phyloP scores from a whole-genome alignment of 2,329 filamentous ascomycete genomes.

The Arthrobotrys musiformis region DNA sequence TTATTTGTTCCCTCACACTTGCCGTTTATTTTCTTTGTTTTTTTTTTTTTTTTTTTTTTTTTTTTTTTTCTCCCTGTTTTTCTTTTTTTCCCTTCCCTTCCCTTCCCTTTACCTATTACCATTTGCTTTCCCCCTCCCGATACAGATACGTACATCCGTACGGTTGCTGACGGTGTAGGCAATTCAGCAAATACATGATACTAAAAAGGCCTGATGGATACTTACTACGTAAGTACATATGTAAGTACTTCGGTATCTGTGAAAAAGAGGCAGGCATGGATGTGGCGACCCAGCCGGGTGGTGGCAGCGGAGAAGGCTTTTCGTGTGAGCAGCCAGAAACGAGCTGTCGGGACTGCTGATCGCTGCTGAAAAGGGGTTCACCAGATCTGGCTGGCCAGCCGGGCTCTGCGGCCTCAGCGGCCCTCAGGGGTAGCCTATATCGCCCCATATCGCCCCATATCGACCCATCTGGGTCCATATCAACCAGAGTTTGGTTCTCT shows the following conservation, averaged over 20 bases:
- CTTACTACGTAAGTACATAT: too few relatives aligned
- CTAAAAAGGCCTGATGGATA: too few relatives aligned
- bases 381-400: constrained; percentile 38
- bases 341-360: constrained; percentile 55
- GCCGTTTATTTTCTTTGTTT: too few relatives aligned
- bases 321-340: constrained; percentile 51
- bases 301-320: constrained; percentile 56
- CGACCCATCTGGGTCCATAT: not conserved
- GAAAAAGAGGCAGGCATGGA: not conserved
- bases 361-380: constrained; percentile 55
- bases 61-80: too few relatives aligned
- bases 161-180: too few relatives aligned
- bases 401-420: constrained; percentile 17
- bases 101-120: too few relatives aligned
- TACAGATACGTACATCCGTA: not conserved
- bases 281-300: constrained; percentile 46
- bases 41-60: too few relatives aligned
- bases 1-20: not conserved
- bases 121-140: too few relatives aligned
- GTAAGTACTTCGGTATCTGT: not conserved
- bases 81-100: too few relatives aligned
- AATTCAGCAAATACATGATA: too few relatives aligned
- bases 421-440: not conserved
- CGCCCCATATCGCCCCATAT: not conserved
- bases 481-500: not conserved